Evolutionary conservation across 805 yeast species (phyloP).

Genomic region (Sugiyamaella valdiviana): DNA sequence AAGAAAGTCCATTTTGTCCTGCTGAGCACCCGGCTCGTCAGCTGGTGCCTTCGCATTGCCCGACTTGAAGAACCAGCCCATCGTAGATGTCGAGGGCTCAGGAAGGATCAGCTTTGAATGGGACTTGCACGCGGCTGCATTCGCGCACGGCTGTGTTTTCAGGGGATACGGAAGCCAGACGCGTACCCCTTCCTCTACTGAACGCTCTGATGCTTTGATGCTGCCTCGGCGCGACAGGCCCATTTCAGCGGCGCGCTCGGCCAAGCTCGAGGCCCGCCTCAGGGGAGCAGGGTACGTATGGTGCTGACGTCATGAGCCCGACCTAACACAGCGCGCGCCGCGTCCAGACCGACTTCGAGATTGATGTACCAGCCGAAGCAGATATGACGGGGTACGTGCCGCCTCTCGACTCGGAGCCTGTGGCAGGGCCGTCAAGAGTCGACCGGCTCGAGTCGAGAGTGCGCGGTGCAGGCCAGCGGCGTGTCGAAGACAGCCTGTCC

Average conservation of each 20-base stretch:
- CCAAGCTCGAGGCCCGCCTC: slow-evolving; percentile 14
- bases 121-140: background rate
- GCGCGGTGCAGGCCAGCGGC: slow-evolving; percentile 7
- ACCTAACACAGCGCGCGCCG: slow-evolving; percentile 12
- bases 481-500: slow-evolving; percentile 3
- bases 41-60: background rate
- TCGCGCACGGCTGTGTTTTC: background rate
- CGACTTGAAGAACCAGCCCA: background rate
- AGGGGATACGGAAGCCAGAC: no score
- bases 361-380: background rate
- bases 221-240: background rate
- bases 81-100: no score
- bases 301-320: background rate
- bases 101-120: background rate
- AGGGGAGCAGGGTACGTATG: slow-evolving; percentile 20
- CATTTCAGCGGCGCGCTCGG: slow-evolving; percentile 5
- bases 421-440: background rate
- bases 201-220: background rate
- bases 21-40: background rate
- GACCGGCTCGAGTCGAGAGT: slow-evolving; percentile 3
- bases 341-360: slow-evolving; percentile 11
- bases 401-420: background rate
- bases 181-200: background rate
- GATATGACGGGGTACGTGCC: background rate
- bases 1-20: slow-evolving; percentile 3